A percentile compares a stretch with the other conserved stretches of the same genome.
Evolutionary conservation across 768 basidiomycete species (phyloP).

Genomic region (Chiua virens): DNA sequence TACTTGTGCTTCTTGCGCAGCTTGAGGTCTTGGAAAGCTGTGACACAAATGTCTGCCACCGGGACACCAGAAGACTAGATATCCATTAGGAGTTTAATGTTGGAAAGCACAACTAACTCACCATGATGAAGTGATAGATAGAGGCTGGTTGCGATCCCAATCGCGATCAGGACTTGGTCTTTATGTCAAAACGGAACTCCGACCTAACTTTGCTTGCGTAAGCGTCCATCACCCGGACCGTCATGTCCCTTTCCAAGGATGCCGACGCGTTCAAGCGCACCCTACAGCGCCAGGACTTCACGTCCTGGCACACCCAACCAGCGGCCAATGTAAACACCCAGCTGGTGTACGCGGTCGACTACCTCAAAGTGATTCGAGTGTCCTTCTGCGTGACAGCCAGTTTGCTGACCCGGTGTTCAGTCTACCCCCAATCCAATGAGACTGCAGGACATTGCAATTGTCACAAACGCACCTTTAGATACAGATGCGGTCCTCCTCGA

Average conservation of each 20-base stretch:
- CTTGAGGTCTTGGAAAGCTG: constrained; percentile 18
- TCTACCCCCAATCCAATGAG: constrained; percentile 79
- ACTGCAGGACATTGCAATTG: constrained; percentile 82
- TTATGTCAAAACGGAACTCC: constrained; percentile 20
- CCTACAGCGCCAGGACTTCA: constrained; percentile 63
- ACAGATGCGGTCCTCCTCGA: constrained; percentile 70
- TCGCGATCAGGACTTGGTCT: constrained; percentile 18
- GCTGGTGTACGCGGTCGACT: constrained; percentile 78
- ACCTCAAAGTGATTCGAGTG: constrained; percentile 61
- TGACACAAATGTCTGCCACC: constrained; percentile 53
- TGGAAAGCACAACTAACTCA: constrained; percentile 17
- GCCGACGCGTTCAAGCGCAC: constrained; percentile 67
- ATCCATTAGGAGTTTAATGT: background rate
- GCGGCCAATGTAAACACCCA: constrained; percentile 87
- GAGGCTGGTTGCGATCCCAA: constrained; percentile 22
- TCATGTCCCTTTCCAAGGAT: constrained; percentile 71
- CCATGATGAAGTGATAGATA: constrained; percentile 30
- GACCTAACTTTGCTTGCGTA: constrained; percentile 28
- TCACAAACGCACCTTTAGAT: constrained; percentile 75
- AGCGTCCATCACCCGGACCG: constrained; percentile 16
- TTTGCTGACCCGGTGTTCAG: constrained; percentile 31
- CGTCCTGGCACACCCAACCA: constrained; percentile 87
- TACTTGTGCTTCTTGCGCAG: constrained; percentile 67
- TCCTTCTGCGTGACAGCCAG: constrained; percentile 7
- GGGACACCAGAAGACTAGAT: constrained; percentile 39